These are phyloP conservation scores for Cladosporium oxysporum DNA, from an alignment of 2,329 filamentous ascomycete species.

Conservation along the genomic window DNA sequence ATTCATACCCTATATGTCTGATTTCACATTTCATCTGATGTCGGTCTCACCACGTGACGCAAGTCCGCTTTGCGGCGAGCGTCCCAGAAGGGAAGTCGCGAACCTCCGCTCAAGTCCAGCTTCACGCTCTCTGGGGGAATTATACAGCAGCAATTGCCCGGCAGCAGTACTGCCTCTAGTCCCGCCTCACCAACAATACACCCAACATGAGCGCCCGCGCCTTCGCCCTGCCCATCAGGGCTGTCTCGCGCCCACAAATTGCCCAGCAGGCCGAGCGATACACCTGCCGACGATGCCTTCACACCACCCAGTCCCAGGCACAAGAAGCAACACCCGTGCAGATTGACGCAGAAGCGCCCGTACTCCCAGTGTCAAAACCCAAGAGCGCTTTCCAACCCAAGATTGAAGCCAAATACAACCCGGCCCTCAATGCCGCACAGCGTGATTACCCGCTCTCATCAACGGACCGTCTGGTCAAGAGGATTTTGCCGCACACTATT, in stretches of 20 bases:
- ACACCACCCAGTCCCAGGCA: slow-evolving; percentile 29
- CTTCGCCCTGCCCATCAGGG: slow-evolving; percentile 31
- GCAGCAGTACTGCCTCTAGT: background rate
- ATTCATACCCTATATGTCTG: background rate
- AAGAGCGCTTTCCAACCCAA: too few species aligned
- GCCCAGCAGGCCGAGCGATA: slow-evolving; percentile 28
- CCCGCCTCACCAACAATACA: background rate
- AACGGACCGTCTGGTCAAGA: slow-evolving; percentile 30
- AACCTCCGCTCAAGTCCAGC: slow-evolving; percentile 16
- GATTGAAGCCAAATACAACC: slow-evolving; percentile 13
- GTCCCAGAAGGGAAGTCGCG: slow-evolving; percentile 5
- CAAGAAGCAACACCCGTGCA: slow-evolving; percentile 14
- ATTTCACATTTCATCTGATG: background rate
- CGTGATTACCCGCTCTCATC: slow-evolving; percentile 24
- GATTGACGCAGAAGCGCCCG: slow-evolving; percentile 14
- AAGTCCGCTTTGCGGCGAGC: slow-evolving; percentile 5
- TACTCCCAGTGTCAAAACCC: slow-evolving; percentile 6
- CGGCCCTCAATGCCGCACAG: slow-evolving; percentile 24
- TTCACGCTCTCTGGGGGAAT: slow-evolving; percentile 16
- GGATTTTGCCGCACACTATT: slow-evolving; percentile 26
- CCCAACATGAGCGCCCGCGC: slow-evolving; percentile 31
- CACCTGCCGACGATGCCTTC: slow-evolving; percentile 36
- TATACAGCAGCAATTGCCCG: slow-evolving; percentile 6
- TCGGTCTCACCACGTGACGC: background rate
- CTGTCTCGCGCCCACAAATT: slow-evolving; percentile 23